Conservation (phyloP, 148 eudicot genomes). For the Amaranthus hypochondriacus region DNA sequence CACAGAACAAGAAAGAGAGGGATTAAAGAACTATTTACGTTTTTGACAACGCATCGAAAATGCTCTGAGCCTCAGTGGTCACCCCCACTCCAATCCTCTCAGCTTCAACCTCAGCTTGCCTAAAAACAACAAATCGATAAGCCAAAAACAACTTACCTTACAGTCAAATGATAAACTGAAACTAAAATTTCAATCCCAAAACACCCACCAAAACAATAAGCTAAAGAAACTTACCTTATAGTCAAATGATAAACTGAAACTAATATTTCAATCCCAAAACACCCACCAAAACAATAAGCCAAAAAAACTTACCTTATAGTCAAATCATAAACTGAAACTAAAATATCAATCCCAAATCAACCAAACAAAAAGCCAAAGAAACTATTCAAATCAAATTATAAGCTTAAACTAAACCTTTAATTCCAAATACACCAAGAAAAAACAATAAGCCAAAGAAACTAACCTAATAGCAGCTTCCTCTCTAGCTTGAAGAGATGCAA, state of each 20-base stretch:
- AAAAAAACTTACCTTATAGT: too few species aligned
- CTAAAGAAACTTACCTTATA: too few species aligned
- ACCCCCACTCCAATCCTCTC: constrained; percentile 98
- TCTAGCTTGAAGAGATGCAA: constrained; percentile 59
- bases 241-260: too few species aligned
- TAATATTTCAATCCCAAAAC: neutral
- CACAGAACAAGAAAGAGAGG: neutral
- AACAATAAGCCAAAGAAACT: neutral
- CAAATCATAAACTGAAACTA: too few species aligned
- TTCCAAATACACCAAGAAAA: neutral
- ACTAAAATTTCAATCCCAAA: neutral
- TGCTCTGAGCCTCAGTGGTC: constrained; percentile 75
- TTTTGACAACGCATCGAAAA: constrained; percentile 91
- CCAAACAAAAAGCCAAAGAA: neutral
- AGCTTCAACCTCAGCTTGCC: constrained; percentile 93
- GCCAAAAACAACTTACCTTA: too few species aligned
- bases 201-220: constrained; percentile 1
- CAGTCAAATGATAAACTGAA: too few species aligned
- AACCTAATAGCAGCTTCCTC: constrained; percentile 92
- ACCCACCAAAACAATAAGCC: neutral
- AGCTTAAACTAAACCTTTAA: too few species aligned
- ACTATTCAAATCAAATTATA: too few species aligned
- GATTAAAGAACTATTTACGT: constrained; percentile 50
- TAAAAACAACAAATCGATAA: constrained; percentile 17
- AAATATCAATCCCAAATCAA: neutral